Evolutionary conservation across 306 rosid species (phyloP).

Genomic region (Casuarina glauca): DNA sequence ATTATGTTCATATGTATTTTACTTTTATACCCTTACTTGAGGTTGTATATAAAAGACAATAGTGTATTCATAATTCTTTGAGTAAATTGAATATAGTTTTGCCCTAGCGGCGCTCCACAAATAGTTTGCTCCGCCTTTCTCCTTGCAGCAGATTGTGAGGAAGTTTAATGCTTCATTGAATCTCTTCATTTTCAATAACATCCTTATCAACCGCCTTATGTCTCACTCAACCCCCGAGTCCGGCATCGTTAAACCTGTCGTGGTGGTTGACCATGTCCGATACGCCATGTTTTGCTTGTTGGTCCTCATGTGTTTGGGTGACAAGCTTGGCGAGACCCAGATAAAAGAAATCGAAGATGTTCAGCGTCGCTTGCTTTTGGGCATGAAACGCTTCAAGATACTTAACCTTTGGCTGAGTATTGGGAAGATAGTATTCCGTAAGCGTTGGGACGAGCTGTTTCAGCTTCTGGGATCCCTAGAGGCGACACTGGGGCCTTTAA

Average conservation of each 20-base stretch:
- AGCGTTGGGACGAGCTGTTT: slow-evolving; percentile 36
- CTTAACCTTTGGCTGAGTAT: slow-evolving; percentile 37
- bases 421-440: slow-evolving; percentile 33
- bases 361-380: slow-evolving; percentile 23
- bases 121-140: no score
- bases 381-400: slow-evolving; percentile 20
- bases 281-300: slow-evolving; percentile 4
- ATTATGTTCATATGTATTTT: no score
- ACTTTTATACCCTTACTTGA: no score
- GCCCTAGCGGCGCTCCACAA: no score
- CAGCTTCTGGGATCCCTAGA: slow-evolving; percentile 28
- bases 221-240: background rate
- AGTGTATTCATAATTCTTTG: no score
- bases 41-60: no score
- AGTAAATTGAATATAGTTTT: no score
- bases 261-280: slow-evolving; percentile 28
- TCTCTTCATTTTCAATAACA: slow-evolving; percentile 25
- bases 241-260: background rate
- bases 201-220: background rate
- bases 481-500: slow-evolving; percentile 29
- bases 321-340: background rate
- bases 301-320: slow-evolving; percentile 5
- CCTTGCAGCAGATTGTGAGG: no score
- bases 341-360: background rate
- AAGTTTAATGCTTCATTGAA: no score